Conservation (phyloP, 129 eudicot genomes). For the Tanacetum coccineum region DNA sequence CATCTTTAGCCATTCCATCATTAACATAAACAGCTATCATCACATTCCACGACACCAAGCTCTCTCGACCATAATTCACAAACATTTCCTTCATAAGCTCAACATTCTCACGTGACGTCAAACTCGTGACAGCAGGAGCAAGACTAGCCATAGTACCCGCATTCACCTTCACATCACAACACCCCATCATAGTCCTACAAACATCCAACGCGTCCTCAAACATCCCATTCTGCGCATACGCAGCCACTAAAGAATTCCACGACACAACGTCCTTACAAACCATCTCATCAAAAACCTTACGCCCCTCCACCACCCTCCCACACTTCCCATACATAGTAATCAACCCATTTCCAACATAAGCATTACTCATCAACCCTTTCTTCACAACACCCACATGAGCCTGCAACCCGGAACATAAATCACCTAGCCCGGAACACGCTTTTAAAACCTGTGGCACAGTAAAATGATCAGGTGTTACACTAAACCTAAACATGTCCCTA, state of each 20-base stretch:
- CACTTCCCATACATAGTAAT: conserved; percentile 83
- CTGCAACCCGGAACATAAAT: conserved; percentile 55
- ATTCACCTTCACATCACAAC: conserved; percentile 38
- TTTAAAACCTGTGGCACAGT: conserved; percentile 72
- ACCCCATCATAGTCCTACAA: conserved; percentile 61
- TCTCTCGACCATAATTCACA: conserved; percentile 30
- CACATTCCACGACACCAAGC: conserved; percentile 81
- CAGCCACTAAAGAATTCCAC: conserved; percentile 83
- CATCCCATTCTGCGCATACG: conserved; percentile 55
- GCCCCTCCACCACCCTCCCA: conserved; percentile 40
- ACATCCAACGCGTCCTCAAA: conserved; percentile 68
- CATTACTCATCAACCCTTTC: conserved; percentile 47
- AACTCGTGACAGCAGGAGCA: conserved; percentile 63
- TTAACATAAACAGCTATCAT: conserved; percentile 84
- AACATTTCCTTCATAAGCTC: conserved; percentile 62
- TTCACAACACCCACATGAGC: conserved; percentile 56
- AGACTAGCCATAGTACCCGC: conserved; percentile 91
- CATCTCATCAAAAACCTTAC: conserved; percentile 67
- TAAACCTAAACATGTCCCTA: conserved; percentile 33
- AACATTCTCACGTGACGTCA: conserved; percentile 41
- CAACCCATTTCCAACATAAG: conserved; percentile 71
- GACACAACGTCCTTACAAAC: conserved; percentile 57
- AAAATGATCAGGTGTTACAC: conserved; percentile 61
- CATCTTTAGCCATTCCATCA: conserved; percentile 67
- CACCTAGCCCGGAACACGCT: conserved; percentile 63